Evolutionary conservation across 2,329 filamentous ascomycete species (phyloP).

Genomic region (Corynespora cassiicola): DNA sequence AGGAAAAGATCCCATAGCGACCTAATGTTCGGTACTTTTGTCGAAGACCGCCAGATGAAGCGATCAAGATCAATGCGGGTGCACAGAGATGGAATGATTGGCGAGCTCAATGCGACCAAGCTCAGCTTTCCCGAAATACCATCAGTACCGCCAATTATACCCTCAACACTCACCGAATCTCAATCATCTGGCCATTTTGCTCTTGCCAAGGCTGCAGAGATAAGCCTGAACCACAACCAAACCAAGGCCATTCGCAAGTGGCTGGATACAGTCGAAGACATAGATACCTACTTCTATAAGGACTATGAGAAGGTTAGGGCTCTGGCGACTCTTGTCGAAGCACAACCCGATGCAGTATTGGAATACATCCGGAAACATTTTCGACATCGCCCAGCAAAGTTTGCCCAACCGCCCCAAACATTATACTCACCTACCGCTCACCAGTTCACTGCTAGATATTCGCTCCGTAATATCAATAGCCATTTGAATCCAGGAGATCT

Average conservation of each 20-base stretch:
- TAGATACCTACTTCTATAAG: constrained; percentile 1
- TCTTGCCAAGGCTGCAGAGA: neutral
- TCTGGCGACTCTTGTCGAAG: constrained; percentile 19
- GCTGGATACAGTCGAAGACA: constrained; percentile 15
- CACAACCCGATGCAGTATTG: constrained; percentile 12
- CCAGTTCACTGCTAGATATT: constrained; percentile 7
- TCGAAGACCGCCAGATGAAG: too few relatives aligned
- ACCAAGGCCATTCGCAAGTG: constrained; percentile 20
- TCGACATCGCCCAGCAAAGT: too few relatives aligned
- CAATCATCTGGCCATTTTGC: neutral
- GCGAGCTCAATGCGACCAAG: too few relatives aligned
- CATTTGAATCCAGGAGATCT: constrained; percentile 20
- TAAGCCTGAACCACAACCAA: constrained; percentile 16
- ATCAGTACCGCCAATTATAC: too few relatives aligned
- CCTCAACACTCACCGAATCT: too few relatives aligned
- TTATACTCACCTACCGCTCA: too few relatives aligned
- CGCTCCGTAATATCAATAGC: constrained; percentile 13
- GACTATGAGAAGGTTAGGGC: constrained; percentile 15
- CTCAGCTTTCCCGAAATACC: too few relatives aligned
- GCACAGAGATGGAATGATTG: too few relatives aligned
- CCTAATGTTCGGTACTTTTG: too few relatives aligned
- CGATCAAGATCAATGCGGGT: too few relatives aligned
- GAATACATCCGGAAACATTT: constrained; percentile 25
- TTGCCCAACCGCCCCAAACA: too few relatives aligned
- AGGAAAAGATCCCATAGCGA: too few relatives aligned